Base-by-base conservation (phyloP, 108 stramenopile genomes). In the Schizochytrium sp. region DNA sequence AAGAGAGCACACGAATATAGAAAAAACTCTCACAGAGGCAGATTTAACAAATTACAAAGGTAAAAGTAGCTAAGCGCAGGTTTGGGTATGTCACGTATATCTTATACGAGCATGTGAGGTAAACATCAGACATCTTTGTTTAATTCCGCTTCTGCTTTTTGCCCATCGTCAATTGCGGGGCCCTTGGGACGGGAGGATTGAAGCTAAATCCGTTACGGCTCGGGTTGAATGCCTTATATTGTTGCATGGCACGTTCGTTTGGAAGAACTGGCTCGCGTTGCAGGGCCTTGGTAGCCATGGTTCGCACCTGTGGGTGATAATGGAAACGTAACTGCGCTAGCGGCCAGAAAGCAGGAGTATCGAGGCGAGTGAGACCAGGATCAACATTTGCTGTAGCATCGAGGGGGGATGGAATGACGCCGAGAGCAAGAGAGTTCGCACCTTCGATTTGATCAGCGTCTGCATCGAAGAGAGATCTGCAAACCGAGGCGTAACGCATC, bases 321-420 rank as follows among this genome's bases (percentile, higher is more conserved):
- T 95, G 95, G 87, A 96, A 97, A 87, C 91, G 91, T 53, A 96
- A 72, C 53, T 91, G 88, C 4, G 95, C 91, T 42, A 97, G 64
- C 72, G 96, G 96, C 96, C 96, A 97, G 17, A 94, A 92, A 4
- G 95, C 94, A 13, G 96, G 95, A 46, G 95, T 91, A 72, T 95
- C 95, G n/a, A 95, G 94, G 88, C 96, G 96, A 44, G 94, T 88
- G 44, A 94, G 94, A 88, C 96, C 96, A 44, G 96, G 96, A 90
- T 97, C 96, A 17, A 90, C 92, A 5, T 94, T 94, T 73, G 92
- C 91, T 0, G 38, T 89, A 17, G n/a, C 72, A 28, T 61, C 57
- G 3, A 45, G 40, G 57, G 96, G 95, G 46, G 95, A 93, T 49
- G 96, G 76, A 55, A 83, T 49, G 0, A 83, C 53, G 10, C 76